A percentile compares a stretch with the other conserved stretches of the same genome.
These are phyloP conservation scores for Tylopilus cervinicoccineus DNA, from an alignment of 768 basidiomycete species.

Conservation along the genomic window DNA sequence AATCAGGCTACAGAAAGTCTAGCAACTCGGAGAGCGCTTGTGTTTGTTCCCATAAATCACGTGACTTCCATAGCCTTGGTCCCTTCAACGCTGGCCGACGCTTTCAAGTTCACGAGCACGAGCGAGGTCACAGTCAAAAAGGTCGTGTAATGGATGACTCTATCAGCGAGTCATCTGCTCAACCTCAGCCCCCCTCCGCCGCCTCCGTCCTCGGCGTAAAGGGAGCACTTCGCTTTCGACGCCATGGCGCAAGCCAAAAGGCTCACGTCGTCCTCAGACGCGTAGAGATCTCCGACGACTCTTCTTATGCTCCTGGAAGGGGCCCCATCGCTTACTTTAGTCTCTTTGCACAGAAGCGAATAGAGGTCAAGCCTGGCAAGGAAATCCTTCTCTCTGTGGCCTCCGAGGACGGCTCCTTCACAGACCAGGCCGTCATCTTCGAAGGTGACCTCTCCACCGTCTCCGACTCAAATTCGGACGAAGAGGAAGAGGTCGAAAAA, in stretches of 20 bases:
- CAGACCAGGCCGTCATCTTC: conserved; percentile 55
- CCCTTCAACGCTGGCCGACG: conserved; percentile 3
- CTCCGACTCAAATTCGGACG: conserved; percentile 31
- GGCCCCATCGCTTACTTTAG: conserved; percentile 49
- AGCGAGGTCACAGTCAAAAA: conserved; percentile 12
- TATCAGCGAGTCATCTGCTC: conserved; percentile 33
- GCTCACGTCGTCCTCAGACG: conserved; percentile 66
- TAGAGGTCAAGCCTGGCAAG: conserved; percentile 68
- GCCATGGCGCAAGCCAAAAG: conserved; percentile 63
- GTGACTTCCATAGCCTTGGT: conserved; percentile 13
- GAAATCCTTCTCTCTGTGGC: conserved; percentile 62
- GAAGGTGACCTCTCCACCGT: conserved; percentile 43
- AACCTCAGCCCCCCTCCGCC: conserved; percentile 33
- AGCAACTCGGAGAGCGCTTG: too few species aligned
- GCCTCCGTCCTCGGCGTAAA: conserved; percentile 59
- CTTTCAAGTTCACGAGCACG: conserved; percentile 3
- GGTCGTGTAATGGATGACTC: conserved; percentile 34
- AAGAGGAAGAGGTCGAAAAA: conserved; percentile 40
- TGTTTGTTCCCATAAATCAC: conserved; percentile 20
- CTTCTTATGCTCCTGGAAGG: conserved; percentile 39
- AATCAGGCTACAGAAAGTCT: too few species aligned
- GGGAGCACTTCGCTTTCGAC: conserved; percentile 58
- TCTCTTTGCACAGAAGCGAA: conserved; percentile 64
- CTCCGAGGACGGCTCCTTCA: conserved; percentile 48
- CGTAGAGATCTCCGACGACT: conserved; percentile 46